Conservation (phyloP, 371 early-diverging fungal species). For the Parasitella parasitica region DNA sequence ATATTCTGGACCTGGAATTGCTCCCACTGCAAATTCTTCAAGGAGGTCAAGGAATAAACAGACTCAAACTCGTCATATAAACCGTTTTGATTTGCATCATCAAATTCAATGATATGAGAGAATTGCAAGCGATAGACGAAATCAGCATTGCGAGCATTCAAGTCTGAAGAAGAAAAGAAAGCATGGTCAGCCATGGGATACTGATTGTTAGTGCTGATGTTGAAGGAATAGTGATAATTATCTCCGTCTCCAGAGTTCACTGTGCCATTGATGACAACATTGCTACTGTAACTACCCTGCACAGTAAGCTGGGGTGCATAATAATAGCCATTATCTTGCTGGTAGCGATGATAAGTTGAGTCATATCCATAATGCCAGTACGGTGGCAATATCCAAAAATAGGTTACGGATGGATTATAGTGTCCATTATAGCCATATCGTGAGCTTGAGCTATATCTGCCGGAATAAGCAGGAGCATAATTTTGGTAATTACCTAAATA, state of each 20-base stretch:
- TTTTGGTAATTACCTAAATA: constrained; percentile 35
- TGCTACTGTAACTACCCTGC: constrained; percentile 20
- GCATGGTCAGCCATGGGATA: constrained; percentile 39
- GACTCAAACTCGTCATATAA: constrained; percentile 38
- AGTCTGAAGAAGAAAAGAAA: constrained; percentile 43
- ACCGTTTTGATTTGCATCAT: constrained; percentile 46
- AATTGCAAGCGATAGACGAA: constrained; percentile 40
- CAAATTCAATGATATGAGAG: constrained; percentile 41
- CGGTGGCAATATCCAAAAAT: constrained; percentile 43
- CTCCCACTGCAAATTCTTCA: constrained; percentile 33
- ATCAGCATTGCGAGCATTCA: constrained; percentile 34
- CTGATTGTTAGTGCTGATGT: constrained; percentile 30
- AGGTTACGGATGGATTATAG: constrained; percentile 39
- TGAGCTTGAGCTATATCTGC: constrained; percentile 31
- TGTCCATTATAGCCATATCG: constrained; percentile 36
- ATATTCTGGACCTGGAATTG: constrained; percentile 33
- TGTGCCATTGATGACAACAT: constrained; percentile 43
- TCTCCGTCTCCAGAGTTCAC: constrained; percentile 30
- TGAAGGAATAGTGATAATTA: constrained; percentile 40
- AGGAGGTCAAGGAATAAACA: constrained; percentile 24
- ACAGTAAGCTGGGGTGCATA: constrained; percentile 43
- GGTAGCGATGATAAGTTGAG: constrained; percentile 41
- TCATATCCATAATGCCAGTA: constrained; percentile 36
- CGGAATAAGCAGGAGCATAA: constrained; percentile 36
- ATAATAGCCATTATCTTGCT: constrained; percentile 38